Percentiles rank a stretch among this genome's conserved stretches.
Evolutionary conservation across 2,329 filamentous ascomycete species (phyloP).

Genomic region (Akanthomyces muscarius): DNA sequence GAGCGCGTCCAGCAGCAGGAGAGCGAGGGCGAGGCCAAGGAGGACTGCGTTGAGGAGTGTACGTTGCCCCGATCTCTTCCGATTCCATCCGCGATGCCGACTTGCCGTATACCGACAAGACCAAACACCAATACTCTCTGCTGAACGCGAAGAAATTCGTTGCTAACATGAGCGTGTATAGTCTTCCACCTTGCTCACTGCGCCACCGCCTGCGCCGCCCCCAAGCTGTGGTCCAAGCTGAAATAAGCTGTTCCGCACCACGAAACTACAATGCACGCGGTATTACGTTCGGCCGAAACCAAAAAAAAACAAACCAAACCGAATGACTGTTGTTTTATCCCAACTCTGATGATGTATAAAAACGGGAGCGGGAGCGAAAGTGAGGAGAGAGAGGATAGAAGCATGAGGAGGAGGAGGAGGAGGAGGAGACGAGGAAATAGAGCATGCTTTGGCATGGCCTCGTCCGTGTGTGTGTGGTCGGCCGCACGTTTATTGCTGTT

Average conservation of each 20-base stretch:
- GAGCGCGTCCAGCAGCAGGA: slow-evolving; percentile 72
- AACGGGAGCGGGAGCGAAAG: neutral
- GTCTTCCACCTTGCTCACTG: slow-evolving; percentile 99
- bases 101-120: neutral
- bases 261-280: slow-evolving; percentile 4
- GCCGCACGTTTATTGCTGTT: slow-evolving; percentile 11
- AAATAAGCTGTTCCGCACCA: slow-evolving; percentile 58
- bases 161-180: slow-evolving; percentile 34
- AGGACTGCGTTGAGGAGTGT: slow-evolving; percentile 99
- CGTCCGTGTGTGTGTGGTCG: neutral
- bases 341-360: slow-evolving; percentile 15
- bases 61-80: slow-evolving; percentile 43
- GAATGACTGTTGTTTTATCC: neutral
- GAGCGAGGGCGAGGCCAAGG: slow-evolving; percentile 67
- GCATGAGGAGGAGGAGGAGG: neutral
- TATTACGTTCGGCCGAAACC: slow-evolving; percentile 3
- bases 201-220: slow-evolving; percentile 85
- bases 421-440: neutral
- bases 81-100: neutral
- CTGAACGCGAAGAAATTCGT: neutral
- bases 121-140: neutral
- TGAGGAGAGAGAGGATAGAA: neutral
- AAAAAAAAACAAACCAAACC: neutral
- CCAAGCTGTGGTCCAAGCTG: slow-evolving; percentile 89
- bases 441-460: neutral